Evolutionary conservation across 192 early-diverging fungal species (phyloP).

Genomic region (Podila verticillata): DNA sequence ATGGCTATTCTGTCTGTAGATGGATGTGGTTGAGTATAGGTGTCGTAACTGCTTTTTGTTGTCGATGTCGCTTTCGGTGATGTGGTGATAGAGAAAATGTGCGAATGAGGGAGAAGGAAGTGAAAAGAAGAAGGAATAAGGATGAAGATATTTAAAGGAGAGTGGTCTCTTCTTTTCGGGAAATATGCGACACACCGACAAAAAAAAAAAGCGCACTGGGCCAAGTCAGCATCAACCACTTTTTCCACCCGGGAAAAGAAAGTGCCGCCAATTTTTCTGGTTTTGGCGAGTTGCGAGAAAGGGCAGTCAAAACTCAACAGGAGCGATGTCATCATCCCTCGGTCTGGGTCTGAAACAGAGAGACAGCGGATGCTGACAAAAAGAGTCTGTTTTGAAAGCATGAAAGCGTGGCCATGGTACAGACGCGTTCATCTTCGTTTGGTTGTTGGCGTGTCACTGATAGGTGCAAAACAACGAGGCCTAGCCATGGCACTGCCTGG

Average conservation of each 20-base stretch:
- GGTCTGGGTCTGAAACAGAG: background rate
- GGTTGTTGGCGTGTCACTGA: too few species aligned
- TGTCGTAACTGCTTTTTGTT: background rate
- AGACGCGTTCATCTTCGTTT: background rate
- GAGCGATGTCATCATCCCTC: too few species aligned
- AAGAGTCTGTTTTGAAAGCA: background rate
- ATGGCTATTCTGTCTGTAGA: background rate
- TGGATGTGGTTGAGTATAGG: too few species aligned
- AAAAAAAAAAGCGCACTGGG: background rate
- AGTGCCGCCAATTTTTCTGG: slow-evolving; percentile 2
- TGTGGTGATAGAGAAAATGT: background rate
- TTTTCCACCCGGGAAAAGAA: slow-evolving; percentile 1
- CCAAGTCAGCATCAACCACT: background rate
- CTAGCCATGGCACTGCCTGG: too few species aligned
- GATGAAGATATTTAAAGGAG: background rate
- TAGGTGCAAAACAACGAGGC: too few species aligned
- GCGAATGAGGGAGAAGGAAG: background rate
- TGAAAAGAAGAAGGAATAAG: background rate
- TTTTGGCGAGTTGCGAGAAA: too few species aligned
- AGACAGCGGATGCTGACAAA: background rate
- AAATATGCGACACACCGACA: background rate
- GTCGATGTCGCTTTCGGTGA: background rate
- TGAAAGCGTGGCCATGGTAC: too few species aligned
- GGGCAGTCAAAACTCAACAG: too few species aligned
- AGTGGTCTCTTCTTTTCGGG: background rate